phyloP scores from a whole-genome alignment of 164 flowering plant genomes.

The Tinospora cordifolia region DNA sequence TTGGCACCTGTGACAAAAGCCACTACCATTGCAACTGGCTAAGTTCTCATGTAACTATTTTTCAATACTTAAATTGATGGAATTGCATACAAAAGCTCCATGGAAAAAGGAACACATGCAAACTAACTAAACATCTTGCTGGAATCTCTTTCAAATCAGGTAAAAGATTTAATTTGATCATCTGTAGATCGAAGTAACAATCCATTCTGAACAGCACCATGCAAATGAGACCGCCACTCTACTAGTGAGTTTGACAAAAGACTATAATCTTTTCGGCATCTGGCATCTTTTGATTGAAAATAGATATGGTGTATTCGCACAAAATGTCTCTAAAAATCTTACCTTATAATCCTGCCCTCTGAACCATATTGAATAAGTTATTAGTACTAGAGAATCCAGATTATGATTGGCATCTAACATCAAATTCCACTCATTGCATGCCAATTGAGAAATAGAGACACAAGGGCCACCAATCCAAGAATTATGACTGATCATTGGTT shows the following conservation, averaged over 20 bases:
- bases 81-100: not conserved
- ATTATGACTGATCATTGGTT: no score
- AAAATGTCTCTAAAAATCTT: not conserved
- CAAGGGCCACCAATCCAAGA: no score
- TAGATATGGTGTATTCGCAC: not conserved
- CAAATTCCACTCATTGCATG: no score
- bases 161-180: not conserved
- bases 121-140: not conserved
- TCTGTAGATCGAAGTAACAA: not conserved
- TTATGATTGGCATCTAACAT: no score
- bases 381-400: no score
- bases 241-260: no score
- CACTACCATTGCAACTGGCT: not conserved
- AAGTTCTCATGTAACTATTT: no score
- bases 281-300: not conserved
- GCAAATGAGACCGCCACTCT: not conserved
- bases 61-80: not conserved
- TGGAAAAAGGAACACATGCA: not conserved
- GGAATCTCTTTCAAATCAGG: not conserved
- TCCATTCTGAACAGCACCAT: not conserved
- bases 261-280: not conserved
- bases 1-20: not conserved
- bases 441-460: no score
- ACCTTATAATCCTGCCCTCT: no score
- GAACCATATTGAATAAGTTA: not conserved